Evolutionary conservation across 2,329 filamentous ascomycete species (phyloP).

Genomic region (Gnomoniopsis smithogilvyi): DNA sequence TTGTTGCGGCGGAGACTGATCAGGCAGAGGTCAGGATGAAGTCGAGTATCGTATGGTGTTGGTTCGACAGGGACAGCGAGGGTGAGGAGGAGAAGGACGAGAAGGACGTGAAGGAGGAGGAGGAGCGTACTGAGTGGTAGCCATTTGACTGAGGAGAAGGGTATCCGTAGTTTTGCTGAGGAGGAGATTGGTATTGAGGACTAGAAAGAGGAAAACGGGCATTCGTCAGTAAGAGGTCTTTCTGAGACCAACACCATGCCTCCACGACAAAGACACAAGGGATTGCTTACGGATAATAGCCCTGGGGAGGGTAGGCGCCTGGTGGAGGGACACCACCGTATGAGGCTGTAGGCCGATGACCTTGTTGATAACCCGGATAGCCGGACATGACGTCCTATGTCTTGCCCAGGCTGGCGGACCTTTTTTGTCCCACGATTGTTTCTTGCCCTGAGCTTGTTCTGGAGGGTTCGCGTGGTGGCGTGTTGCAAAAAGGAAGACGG

Average conservation of each 20-base stretch:
- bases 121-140: slow-evolving; percentile 35
- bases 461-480: background rate
- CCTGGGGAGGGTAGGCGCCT: slow-evolving; percentile 16
- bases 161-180: slow-evolving; percentile 36
- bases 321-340: slow-evolving; percentile 19
- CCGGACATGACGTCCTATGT: slow-evolving; percentile 51
- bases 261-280: slow-evolving; percentile 13
- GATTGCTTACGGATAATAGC: slow-evolving; percentile 18
- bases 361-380: slow-evolving; percentile 51
- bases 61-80: no score
- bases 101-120: background rate
- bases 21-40: slow-evolving; percentile 10
- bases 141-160: slow-evolving; percentile 25
- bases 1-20: slow-evolving; percentile 38
- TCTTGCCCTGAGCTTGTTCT: background rate
- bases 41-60: background rate
- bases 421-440: background rate
- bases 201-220: slow-evolving; percentile 24
- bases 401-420: background rate
- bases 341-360: background rate
- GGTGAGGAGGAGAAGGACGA: background rate
- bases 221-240: slow-evolving; percentile 12
- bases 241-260: no score
- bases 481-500: background rate
- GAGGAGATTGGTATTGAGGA: slow-evolving; percentile 43